Base-by-base conservation (phyloP, 176 grass and related monocot species). In the Aegilops bicornis region DNA sequence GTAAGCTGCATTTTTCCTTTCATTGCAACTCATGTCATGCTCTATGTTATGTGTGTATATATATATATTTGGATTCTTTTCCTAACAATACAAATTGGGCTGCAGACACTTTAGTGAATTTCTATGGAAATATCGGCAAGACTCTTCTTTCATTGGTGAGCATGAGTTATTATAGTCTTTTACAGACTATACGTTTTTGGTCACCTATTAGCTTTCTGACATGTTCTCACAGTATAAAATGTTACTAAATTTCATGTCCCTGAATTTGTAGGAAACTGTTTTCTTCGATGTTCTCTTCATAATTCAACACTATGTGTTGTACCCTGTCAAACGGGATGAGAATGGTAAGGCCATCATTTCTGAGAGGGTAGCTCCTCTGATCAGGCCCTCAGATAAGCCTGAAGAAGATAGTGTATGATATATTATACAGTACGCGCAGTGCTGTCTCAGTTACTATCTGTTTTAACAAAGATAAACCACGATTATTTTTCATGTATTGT, bases 71-170 rank as follows among this genome's bases (percentile, higher is more conserved):
- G 45, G 43, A 77, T 48, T 68, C 62, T 24, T 87, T 19, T 88
- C 78, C 56, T 87, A 31, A 81, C 42, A 39, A 69, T 81, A 87
- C 6, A 74, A 82, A 84, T 79, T 87, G 11, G 86, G 17, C 32
- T 94, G 79, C 93, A 98, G 93, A 88, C 80, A 94, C 96, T 7
- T 40, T 89, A 11, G 92, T 98, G 76, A 98, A 98, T 84, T 96
- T 98, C 37, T 98, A 98, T 30, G 96, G 96, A 64, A 98, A 98
- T 81, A 94, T 96, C 14, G 96, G 96, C 27, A 98, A 98, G 91
- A 96, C 93, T 8, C 82, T 98, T 59, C 93, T 98, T 87, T 96
- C 96, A 30, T 78, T 98, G 91, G 96, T 98, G 91, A 83, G 93
- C 64, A 84, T 85, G 25, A 62, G 31, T 30, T 68, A 4, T 30